A percentile compares a stretch with the other conserved stretches of the same genome.
These are phyloP conservation scores for Curvularia sp. DNA, from an alignment of 2,329 filamentous ascomycete genomes.

Conservation along the genomic window DNA sequence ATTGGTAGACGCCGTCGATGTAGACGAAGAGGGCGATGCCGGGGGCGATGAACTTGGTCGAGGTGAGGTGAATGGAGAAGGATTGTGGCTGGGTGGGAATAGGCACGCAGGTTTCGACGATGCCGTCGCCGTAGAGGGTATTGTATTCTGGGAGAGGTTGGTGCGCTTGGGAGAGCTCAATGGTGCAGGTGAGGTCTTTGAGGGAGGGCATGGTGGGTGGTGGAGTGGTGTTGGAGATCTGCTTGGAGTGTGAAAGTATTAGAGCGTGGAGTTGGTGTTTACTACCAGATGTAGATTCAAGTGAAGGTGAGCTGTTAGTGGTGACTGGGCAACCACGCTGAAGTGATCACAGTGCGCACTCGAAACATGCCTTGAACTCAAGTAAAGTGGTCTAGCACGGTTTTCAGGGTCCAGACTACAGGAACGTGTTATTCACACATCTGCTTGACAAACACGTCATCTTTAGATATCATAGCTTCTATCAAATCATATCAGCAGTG, in stretches of 20 bases:
- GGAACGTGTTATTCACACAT: too few species aligned
- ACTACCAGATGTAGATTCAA: not conserved
- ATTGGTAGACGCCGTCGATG: conserved; percentile 65
- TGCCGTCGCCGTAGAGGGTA: conserved; percentile 59
- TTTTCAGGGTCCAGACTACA: not conserved
- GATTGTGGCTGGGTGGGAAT: conserved; percentile 55
- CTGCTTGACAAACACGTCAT: not conserved
- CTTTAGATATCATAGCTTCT: not conserved
- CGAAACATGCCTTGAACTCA: too few species aligned
- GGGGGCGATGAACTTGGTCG: conserved; percentile 59
- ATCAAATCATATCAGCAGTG: not conserved
- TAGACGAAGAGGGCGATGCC: conserved; percentile 63
- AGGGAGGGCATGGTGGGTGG: conserved; percentile 58
- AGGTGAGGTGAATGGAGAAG: conserved; percentile 60
- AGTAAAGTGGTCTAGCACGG: too few species aligned
- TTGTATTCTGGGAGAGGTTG: conserved; percentile 57
- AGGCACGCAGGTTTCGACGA: conserved; percentile 60
- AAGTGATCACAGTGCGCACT: not conserved
- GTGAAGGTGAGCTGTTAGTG: conserved; percentile 3
- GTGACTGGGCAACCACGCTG: not conserved
- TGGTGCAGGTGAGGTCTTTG: conserved; percentile 60
- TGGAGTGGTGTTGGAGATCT: not conserved
- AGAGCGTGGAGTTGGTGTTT: too few species aligned
- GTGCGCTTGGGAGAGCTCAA: conserved; percentile 57
- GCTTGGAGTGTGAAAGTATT: too few species aligned